Conservation (phyloP, 352 stramenopile genomes). For the Phytopythium sindhum region DNA sequence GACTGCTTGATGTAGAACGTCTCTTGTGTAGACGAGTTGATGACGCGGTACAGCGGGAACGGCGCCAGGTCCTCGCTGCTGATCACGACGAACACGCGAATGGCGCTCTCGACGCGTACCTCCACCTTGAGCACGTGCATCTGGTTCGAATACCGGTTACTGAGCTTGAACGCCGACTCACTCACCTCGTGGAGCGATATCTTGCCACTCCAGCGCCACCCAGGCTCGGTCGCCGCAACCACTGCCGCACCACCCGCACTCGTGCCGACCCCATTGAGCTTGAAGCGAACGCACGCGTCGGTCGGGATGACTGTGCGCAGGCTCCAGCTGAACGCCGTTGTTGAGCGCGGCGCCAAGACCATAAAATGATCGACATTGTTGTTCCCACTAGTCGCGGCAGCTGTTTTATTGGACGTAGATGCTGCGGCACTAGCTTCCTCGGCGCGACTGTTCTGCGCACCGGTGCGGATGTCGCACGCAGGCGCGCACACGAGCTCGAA, state of each 20-base stretch:
- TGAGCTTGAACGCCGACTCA: slow-evolving; percentile 83
- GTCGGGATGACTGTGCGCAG: slow-evolving; percentile 41
- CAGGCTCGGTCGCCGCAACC: slow-evolving; percentile 14
- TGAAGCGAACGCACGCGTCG: slow-evolving; percentile 65
- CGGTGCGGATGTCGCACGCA: slow-evolving; percentile 37
- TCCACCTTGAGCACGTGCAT: slow-evolving; percentile 81
- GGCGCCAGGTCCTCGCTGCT: slow-evolving; percentile 59
- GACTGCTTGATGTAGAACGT: slow-evolving; percentile 82
- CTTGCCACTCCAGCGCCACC: slow-evolving; percentile 77
- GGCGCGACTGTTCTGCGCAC: background rate
- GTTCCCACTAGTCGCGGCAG: slow-evolving; percentile 3
- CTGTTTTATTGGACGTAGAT: background rate
- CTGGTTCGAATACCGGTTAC: slow-evolving; percentile 71
- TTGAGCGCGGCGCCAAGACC: slow-evolving; percentile 33
- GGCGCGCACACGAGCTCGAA: slow-evolving; percentile 50
- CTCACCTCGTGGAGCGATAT: slow-evolving; percentile 82
- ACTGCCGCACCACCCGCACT: slow-evolving; percentile 16
- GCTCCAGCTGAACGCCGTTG: slow-evolving; percentile 69
- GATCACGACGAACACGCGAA: slow-evolving; percentile 74
- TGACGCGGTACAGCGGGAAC: slow-evolving; percentile 74
- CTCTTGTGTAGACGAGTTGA: slow-evolving; percentile 68
- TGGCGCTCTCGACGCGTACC: slow-evolving; percentile 64
- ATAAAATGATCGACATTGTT: slow-evolving; percentile 16
- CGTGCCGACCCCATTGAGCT: slow-evolving; percentile 28
- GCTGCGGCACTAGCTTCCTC: slow-evolving; percentile 10